Evolutionary conservation across 306 rosid species (phyloP), one percentile per base, ranked within the genome.

Genomic region (Prinsepia uniflora): DNA sequence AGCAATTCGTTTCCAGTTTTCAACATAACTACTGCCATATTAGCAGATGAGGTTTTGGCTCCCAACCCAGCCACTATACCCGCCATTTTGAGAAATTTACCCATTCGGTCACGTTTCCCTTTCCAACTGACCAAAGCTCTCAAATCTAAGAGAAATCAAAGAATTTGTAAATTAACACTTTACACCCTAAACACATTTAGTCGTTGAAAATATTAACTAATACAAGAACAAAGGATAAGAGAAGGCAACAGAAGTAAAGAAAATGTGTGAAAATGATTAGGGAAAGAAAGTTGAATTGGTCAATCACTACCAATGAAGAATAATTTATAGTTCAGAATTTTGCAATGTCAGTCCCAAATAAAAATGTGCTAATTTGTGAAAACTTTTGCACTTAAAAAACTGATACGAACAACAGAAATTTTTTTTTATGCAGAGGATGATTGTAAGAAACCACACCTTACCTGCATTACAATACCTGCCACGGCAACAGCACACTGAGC

Each of bases 401-500:
- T 46, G 72, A 4, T 17, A 41, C 22, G 36, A 10, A 11, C 40
- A 48, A 42, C 24, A 30, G 0, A 15, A 63, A 13, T 64, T 49
- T 15, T 52, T 19, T n/a, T 47, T 56, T 8, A 75, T 6, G 41
- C 13, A 56, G 40, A 65, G 60, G 55, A 20, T 34, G 41, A 67
- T 22, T 4, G 8, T 58, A 47, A 42, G 52, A 62, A 70, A 77
- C 43, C 67, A 54, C 39, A 14, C 24, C 7, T 75, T 83, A 87
- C 98, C 96, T 89, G 98, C 98, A 94, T 89, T 56, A 94, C 97
- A 81, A 94, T 96, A 73, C 97, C 97, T 58, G 98, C 97, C 64
- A 94, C 97, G 19, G 96, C 98, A 24, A 94, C 98, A 34, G 98
- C 95, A 82, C 98, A 94, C 81, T 94, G 98, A 71, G 98, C 98